Evolutionary conservation across 2,329 filamentous ascomycete genomes (phyloP), one percentile per base, ranked within the genome.

Genomic region (Sporothrix schenckii): DNA sequence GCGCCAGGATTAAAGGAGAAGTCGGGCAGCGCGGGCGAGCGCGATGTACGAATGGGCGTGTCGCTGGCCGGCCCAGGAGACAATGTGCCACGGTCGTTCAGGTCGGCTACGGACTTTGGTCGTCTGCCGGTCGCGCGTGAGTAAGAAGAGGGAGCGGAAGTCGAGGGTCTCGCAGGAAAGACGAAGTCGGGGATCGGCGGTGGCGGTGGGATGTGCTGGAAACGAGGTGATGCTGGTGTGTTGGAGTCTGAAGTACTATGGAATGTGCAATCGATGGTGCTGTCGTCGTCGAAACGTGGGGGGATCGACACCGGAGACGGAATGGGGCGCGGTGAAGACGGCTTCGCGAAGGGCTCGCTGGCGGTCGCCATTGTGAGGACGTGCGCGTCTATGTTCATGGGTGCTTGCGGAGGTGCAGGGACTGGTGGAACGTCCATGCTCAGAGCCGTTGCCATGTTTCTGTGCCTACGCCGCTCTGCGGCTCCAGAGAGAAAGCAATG

Each of bases 171-270:
- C 27, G 82, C 79, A 1, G 89, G 89, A 75, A 91, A 91, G 70
- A 88, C 83, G 75, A 91, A 91, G 6, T 84, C 85, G 41, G 89
- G 88, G 68, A 91, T 91, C 61, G 88, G 88, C 66, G 82, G 82
- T 68, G 86, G 85, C 34, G 79, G 74, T 30, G 78, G 77, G 41
- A 49, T 47, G 54, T 77, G 76, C 68, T 77, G 77, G 67, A 80
- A 79, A 27, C 27, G 50, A 1, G 72, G 71, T 61, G 81, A 80
- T 19, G 75, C 72, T 79, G 78, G 27, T 78, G 73, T 74, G 75
- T 77, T 21, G 77, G 71, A 66, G 60, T 76, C 73, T 52, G 72
- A 72, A 52, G 75, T 30, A 24, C 24, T 24, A 24, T 75, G 72
- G 54, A 71, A 74, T 39, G 75, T 66, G 30, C 14, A 47, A 21